These are phyloP conservation scores for Boletellus deceptivus DNA, from an alignment of 1,284 basidiomycete genomes.

Conservation along the genomic window DNA sequence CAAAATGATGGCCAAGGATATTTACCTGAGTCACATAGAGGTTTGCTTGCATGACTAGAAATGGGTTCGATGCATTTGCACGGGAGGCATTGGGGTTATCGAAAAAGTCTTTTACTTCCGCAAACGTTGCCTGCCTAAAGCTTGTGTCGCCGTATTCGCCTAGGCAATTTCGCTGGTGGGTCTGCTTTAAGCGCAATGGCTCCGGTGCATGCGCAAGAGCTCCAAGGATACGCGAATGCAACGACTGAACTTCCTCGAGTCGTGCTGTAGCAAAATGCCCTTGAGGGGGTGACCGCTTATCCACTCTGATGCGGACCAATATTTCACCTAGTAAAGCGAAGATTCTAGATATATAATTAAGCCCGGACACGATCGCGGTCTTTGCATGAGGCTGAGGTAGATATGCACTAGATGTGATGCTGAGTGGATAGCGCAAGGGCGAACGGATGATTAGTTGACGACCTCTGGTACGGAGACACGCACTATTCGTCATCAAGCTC, in stretches of 20 bases:
- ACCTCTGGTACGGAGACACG: slow-evolving; percentile 38
- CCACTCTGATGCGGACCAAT: slow-evolving; percentile 77
- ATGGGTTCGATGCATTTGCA: slow-evolving; percentile 80
- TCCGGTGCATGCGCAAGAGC: slow-evolving; percentile 71
- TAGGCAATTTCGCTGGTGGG: slow-evolving; percentile 50
- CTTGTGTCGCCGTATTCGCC: slow-evolving; percentile 64
- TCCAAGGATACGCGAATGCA: slow-evolving; percentile 69
- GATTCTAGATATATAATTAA: slow-evolving; percentile 84
- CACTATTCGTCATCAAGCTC: slow-evolving; percentile 85
- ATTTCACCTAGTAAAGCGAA: slow-evolving; percentile 83
- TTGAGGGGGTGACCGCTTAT: slow-evolving; percentile 78
- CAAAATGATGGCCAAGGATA: neutral
- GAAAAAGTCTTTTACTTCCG: slow-evolving; percentile 85
- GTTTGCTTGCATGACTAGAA: slow-evolving; percentile 86
- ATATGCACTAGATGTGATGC: slow-evolving; percentile 78
- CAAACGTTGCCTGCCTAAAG: slow-evolving; percentile 77
- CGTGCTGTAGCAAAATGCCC: slow-evolving; percentile 79
- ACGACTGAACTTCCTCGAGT: slow-evolving; percentile 74
- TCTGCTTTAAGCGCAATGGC: slow-evolving; percentile 63
- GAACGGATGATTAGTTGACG: slow-evolving; percentile 32
- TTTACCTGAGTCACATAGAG: slow-evolving; percentile 82
- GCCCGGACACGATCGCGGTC: slow-evolving; percentile 78
- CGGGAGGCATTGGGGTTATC: slow-evolving; percentile 83
- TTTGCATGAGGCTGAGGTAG: slow-evolving; percentile 79
- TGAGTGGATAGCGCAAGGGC: slow-evolving; percentile 30